phyloP scores from a whole-genome alignment of 2,329 filamentous ascomycete genomes.

The Emydomyces testavorans region DNA sequence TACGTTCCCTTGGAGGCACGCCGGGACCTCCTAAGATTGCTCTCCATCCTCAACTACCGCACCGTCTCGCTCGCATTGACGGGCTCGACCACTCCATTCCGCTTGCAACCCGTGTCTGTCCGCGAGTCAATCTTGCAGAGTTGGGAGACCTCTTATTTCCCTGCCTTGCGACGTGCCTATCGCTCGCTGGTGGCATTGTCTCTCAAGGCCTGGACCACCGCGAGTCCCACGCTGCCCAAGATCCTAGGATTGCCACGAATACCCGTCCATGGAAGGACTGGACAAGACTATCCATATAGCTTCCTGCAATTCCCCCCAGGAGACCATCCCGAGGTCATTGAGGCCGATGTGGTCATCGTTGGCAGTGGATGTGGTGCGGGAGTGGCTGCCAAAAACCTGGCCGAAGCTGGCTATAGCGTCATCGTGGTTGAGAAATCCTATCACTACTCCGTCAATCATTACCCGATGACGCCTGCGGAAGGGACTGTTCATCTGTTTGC shows the following conservation, averaged over 20 bases:
- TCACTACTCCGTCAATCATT: slow-evolving; percentile 57
- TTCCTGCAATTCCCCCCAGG: slow-evolving; percentile 49
- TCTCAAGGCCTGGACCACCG: slow-evolving; percentile 43
- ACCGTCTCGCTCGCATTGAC: slow-evolving; percentile 47
- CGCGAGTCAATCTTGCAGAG: slow-evolving; percentile 43
- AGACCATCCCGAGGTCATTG: slow-evolving; percentile 46
- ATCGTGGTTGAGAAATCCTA: slow-evolving; percentile 75
- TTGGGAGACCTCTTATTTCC: slow-evolving; percentile 45
- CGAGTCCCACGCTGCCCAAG: slow-evolving; percentile 40
- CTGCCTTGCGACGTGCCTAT: slow-evolving; percentile 41
- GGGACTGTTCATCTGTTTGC: slow-evolving; percentile 58
- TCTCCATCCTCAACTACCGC: slow-evolving; percentile 45
- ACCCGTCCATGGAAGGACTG: slow-evolving; percentile 43
- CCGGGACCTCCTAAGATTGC: slow-evolving; percentile 41
- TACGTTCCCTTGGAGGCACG: slow-evolving; percentile 40
- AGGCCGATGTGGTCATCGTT: slow-evolving; percentile 73
- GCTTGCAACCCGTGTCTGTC: slow-evolving; percentile 43
- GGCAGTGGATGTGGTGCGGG: slow-evolving; percentile 79
- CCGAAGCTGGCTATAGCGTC: slow-evolving; percentile 63
- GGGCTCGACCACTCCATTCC: slow-evolving; percentile 44
- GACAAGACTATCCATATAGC: slow-evolving; percentile 43
- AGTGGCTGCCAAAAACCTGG: slow-evolving; percentile 67
- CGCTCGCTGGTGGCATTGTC: slow-evolving; percentile 40
- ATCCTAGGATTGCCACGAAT: slow-evolving; percentile 45
- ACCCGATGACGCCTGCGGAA: slow-evolving; percentile 59